Percentiles rank a stretch among this genome's conserved stretches.
phyloP scores from a whole-genome alignment of 768 basidiomycete genomes.

The Agrocybe pediades region DNA sequence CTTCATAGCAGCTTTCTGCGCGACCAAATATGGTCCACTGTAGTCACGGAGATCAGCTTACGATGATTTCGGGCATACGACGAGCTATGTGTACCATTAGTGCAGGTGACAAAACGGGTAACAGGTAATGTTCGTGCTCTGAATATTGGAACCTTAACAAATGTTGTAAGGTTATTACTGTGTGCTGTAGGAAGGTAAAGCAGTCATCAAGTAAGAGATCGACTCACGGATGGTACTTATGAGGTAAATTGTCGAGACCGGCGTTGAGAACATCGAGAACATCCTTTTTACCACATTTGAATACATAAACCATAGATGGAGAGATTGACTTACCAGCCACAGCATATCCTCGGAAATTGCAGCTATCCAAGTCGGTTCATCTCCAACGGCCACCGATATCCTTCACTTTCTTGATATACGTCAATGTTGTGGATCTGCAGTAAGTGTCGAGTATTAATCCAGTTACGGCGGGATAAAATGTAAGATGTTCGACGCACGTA shows the following conservation, averaged over 20 bases:
- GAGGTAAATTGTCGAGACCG: slow-evolving; percentile 29
- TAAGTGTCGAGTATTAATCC: too few species aligned
- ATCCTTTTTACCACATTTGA: slow-evolving; percentile 20
- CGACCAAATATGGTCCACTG: slow-evolving; percentile 14
- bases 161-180: background rate
- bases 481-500: slow-evolving; percentile 23
- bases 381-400: slow-evolving; percentile 21
- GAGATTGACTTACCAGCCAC: slow-evolving; percentile 27
- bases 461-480: background rate
- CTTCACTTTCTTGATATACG: slow-evolving; percentile 9
- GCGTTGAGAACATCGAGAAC: slow-evolving; percentile 30
- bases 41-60: background rate
- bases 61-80: too few species aligned
- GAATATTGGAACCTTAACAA: background rate
- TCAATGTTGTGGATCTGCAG: background rate
- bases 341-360: slow-evolving; percentile 35
- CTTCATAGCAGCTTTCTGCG: slow-evolving; percentile 29
- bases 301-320: background rate
- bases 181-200: background rate
- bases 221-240: slow-evolving; percentile 36
- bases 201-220: background rate
- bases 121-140: background rate
- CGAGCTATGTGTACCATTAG: too few species aligned
- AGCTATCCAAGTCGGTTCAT: slow-evolving; percentile 15
- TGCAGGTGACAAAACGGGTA: background rate